These are phyloP conservation scores for Oehlia diaphana DNA, from an alignment of 192 early-diverging fungal genomes.

Conservation along the genomic window DNA sequence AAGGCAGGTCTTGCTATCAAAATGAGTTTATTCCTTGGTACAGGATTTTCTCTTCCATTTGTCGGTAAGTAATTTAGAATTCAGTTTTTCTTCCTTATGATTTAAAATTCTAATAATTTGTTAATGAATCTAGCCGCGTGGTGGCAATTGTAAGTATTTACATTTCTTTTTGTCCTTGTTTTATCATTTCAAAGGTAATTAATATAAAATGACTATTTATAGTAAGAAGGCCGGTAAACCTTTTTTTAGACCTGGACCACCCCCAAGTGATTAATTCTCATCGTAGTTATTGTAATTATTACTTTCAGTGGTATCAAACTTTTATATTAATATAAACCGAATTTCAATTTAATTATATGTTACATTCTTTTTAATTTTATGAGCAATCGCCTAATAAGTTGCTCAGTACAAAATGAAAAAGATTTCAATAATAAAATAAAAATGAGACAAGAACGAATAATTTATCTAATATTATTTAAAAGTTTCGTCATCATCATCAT, in stretches of 20 bases:
- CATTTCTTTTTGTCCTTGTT: not conserved
- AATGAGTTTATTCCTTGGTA: slow-evolving; percentile 52
- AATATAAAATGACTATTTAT: not conserved
- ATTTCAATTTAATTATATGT: not conserved
- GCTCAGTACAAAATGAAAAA: not conserved
- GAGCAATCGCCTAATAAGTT: not conserved
- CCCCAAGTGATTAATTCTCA: not conserved
- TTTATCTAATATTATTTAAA: not conserved
- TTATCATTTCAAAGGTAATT: not conserved
- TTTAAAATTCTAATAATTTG: not conserved
- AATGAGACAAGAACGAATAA: not conserved
- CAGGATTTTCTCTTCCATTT: slow-evolving; percentile 59
- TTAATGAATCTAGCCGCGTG: not conserved
- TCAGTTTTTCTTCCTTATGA: not conserved
- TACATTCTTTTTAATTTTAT: not conserved
- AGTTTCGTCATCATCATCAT: not conserved
- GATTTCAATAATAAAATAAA: not conserved
- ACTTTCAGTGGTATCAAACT: not conserved
- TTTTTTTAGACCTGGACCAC: not conserved
- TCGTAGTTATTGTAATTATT: not conserved
- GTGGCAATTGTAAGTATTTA: slow-evolving; percentile 28
- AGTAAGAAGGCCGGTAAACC: slow-evolving; percentile 27
- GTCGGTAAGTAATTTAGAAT: slow-evolving; percentile 31
- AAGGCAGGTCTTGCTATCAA: slow-evolving; percentile 53
- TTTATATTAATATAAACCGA: not conserved